A percentile compares a stretch with the other conserved stretches of the same genome.
Evolutionary conservation across 1,139 yeast genomes (phyloP).

Genomic region (Debaryomyces nepalensis): DNA sequence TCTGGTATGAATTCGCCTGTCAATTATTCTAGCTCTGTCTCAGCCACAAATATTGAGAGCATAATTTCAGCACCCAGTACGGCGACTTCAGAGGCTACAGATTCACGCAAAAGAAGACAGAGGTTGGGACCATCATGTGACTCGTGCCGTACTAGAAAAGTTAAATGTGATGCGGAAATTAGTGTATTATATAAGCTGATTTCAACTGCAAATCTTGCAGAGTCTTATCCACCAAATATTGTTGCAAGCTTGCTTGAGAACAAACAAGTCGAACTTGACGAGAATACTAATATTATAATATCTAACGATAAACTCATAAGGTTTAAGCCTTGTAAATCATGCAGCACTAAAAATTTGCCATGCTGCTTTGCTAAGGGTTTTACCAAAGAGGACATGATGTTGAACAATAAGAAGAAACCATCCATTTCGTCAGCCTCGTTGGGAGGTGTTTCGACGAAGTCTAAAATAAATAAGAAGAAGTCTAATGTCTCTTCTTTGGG

Average conservation of each 20-base stretch:
- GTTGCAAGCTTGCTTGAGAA: conserved; percentile 12
- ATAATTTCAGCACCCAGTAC: conserved; percentile 4
- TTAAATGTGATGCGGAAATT: conserved; percentile 75
- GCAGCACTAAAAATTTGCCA: conserved; percentile 45
- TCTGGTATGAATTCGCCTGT: conserved; percentile 10
- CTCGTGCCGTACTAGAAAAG: conserved; percentile 70
- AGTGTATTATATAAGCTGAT: conserved; percentile 22
- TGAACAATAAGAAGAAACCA: conserved; percentile 26
- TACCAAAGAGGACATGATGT: conserved; percentile 58
- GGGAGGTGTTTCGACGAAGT: conserved; percentile 2
- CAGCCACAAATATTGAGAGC: background rate
- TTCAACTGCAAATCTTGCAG: conserved; percentile 12
- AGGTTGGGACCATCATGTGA: conserved; percentile 80
- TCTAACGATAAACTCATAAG: conserved; percentile 47
- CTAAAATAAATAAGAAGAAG: conserved; percentile 7
- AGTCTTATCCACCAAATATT: background rate
- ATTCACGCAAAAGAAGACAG: conserved; percentile 51
- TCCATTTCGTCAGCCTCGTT: conserved; percentile 13
- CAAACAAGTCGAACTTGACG: conserved; percentile 12
- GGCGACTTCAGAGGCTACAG: conserved; percentile 6
- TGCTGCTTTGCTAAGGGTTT: conserved; percentile 63
- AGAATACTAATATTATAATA: conserved; percentile 20
- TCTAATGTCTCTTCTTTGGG: conserved; percentile 3
- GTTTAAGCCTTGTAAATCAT: conserved; percentile 55
- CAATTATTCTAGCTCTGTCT: conserved; percentile 7